Percentiles rank a stretch among this genome's conserved stretches.
Evolutionary conservation across 1,139 yeast genomes (phyloP).

Genomic region (Geotrichum reessii): DNA sequence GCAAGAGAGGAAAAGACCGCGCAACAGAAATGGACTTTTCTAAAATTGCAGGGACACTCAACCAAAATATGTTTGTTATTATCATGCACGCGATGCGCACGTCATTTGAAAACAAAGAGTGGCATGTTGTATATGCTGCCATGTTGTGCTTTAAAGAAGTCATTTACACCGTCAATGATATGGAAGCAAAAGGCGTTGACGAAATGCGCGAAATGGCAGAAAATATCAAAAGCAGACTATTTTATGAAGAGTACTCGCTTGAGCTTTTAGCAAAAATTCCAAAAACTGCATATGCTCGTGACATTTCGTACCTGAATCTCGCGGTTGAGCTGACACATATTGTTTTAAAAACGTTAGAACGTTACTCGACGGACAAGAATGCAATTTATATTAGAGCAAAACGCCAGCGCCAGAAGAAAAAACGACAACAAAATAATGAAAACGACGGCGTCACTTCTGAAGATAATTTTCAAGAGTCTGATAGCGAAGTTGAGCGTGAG

Average conservation of each 20-base stretch:
- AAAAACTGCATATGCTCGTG: slow-evolving; percentile 57
- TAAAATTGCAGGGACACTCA: slow-evolving; percentile 60
- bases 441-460: slow-evolving; percentile 44
- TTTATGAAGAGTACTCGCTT: slow-evolving; percentile 61
- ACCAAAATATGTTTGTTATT: slow-evolving; percentile 59
- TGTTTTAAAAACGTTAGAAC: slow-evolving; percentile 61
- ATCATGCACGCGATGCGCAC: slow-evolving; percentile 53
- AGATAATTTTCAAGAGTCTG: slow-evolving; percentile 42
- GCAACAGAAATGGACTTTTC: slow-evolving; percentile 44
- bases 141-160: slow-evolving; percentile 66
- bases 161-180: slow-evolving; percentile 48
- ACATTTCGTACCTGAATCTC: slow-evolving; percentile 57
- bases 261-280: slow-evolving; percentile 57
- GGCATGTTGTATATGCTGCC: slow-evolving; percentile 52
- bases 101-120: slow-evolving; percentile 38
- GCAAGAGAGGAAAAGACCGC: slow-evolving; percentile 17
- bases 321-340: slow-evolving; percentile 64
- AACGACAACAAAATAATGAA: slow-evolving; percentile 24
- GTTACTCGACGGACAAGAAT: slow-evolving; percentile 57
- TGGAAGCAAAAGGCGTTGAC: slow-evolving; percentile 39
- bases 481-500: slow-evolving; percentile 36
- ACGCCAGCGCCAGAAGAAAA: slow-evolving; percentile 36
- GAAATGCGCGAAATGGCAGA: slow-evolving; percentile 47
- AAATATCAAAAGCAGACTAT: slow-evolving; percentile 49
- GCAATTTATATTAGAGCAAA: slow-evolving; percentile 51